These are phyloP conservation scores for Vicia villosa DNA, from an alignment of 306 rosid species.

Conservation along the genomic window DNA sequence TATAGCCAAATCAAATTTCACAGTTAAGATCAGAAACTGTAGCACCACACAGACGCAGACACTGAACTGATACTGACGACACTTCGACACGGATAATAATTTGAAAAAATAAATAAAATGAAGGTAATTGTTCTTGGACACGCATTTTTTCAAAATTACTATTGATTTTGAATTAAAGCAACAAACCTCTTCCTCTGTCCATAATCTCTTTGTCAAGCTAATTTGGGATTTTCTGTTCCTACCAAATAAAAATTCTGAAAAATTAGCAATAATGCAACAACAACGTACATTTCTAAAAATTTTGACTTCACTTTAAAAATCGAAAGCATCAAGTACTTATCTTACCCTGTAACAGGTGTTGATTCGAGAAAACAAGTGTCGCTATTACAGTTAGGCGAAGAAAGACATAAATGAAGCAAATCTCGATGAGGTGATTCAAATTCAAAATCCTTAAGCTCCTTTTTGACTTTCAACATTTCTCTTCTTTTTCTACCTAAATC, in stretches of 20 bases:
- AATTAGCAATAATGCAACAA: not conserved
- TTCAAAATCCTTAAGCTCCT: constrained; percentile 33
- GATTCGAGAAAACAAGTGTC: constrained; percentile 32
- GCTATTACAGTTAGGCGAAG: constrained; percentile 27
- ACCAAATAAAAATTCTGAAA: constrained; percentile 13
- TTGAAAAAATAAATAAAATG: too few species aligned
- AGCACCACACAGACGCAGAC: too few species aligned
- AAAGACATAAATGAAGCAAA: constrained; percentile 31
- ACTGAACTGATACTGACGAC: too few species aligned
- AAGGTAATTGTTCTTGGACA: too few species aligned
- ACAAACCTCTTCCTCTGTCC: constrained; percentile 62
- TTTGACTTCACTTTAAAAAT: not conserved
- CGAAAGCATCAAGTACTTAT: not conserved
- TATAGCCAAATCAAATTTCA: not conserved
- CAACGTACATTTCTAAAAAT: not conserved
- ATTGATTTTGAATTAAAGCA: constrained; percentile 8
- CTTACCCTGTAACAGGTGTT: constrained; percentile 42
- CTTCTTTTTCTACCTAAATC: not conserved
- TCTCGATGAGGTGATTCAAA: constrained; percentile 35
- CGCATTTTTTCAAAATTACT: too few species aligned
- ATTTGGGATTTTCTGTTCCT: constrained; percentile 44
- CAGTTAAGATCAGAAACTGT: not conserved
- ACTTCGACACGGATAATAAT: too few species aligned
- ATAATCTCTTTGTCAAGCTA: constrained; percentile 42
- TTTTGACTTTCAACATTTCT: constrained; percentile 40